phyloP scores from a whole-genome alignment of 345 rosid genomes.

The Hibiscus trionum region DNA sequence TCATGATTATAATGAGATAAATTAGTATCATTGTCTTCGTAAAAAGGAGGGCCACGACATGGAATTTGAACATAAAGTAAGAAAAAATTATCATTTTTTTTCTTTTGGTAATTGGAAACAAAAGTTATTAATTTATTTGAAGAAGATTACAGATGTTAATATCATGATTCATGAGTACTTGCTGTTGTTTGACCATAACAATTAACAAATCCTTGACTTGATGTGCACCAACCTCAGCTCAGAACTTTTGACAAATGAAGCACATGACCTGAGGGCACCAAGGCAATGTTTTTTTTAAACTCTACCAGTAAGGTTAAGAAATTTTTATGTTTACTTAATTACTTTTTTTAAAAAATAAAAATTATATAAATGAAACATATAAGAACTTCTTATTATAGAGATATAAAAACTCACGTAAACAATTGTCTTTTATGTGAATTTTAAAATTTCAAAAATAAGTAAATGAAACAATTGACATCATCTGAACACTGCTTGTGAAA shows the following conservation, averaged over 20 bases:
- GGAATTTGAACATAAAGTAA: neutral
- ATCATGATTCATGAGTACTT: neutral
- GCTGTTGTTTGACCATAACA: neutral
- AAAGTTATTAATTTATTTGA: neutral
- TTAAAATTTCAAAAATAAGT: too few relatives aligned
- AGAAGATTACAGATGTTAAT: neutral
- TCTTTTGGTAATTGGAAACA: neutral
- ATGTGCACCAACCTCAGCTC: neutral
- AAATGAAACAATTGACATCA: too few relatives aligned
- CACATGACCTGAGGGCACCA: neutral
- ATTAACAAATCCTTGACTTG: neutral
- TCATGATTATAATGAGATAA: conserved; percentile 11
- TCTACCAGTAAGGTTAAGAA: too few relatives aligned
- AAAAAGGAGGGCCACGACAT: conserved; percentile 4
- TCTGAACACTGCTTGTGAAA: too few relatives aligned
- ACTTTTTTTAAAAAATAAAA: too few relatives aligned
- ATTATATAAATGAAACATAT: too few relatives aligned
- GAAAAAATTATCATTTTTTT: neutral
- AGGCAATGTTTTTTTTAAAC: neutral
- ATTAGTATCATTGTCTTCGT: neutral
- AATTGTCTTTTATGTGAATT: too few relatives aligned
- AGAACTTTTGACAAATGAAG: neutral
- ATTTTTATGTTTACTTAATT: too few relatives aligned
- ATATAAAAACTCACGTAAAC: too few relatives aligned
- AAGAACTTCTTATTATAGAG: too few relatives aligned